Conservation (phyloP, 2,329 filamentous ascomycete species). For the Pseudofabraea citricarpa region DNA sequence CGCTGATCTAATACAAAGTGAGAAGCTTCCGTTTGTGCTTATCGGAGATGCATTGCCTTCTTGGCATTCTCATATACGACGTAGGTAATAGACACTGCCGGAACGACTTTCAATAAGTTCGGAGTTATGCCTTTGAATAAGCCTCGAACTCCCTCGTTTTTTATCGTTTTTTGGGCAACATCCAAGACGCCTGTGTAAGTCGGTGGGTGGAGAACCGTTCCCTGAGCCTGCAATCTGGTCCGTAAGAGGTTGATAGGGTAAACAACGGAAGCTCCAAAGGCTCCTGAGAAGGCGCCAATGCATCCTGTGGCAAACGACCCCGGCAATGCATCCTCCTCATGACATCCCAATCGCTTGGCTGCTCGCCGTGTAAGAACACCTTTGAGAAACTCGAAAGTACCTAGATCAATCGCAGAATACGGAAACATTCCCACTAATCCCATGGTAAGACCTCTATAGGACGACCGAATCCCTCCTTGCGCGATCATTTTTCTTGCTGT, state of each 20-base stretch:
- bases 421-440: constrained; percentile 96
- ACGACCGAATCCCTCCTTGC: constrained; percentile 67
- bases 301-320: constrained; percentile 80
- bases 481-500: constrained; percentile 85
- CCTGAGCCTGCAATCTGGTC: constrained; percentile 89
- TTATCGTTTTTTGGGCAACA: constrained; percentile 77
- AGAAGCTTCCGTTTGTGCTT: too few species aligned
- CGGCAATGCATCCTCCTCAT: constrained; percentile 77
- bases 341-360: constrained; percentile 62
- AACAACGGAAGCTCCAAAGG: constrained; percentile 87
- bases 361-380: constrained; percentile 64
- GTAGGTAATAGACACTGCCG: constrained; percentile 92
- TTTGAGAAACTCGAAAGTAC: constrained; percentile 92
- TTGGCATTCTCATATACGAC: constrained; percentile 91
- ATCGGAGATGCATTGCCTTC: constrained; percentile 47
- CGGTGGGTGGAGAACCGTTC: constrained; percentile 82
- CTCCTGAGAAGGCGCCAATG: constrained; percentile 87
- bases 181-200: constrained; percentile 91
- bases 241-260: constrained; percentile 93
- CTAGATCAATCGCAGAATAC: constrained; percentile 94
- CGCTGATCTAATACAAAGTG: too few species aligned
- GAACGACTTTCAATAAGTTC: constrained; percentile 93
- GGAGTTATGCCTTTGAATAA: constrained; percentile 94
- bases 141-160: constrained; percentile 77
- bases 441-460: constrained; percentile 91